Conservation (phyloP, 2,329 filamentous ascomycete genomes). For the Apiospora saccharicola region DNA sequence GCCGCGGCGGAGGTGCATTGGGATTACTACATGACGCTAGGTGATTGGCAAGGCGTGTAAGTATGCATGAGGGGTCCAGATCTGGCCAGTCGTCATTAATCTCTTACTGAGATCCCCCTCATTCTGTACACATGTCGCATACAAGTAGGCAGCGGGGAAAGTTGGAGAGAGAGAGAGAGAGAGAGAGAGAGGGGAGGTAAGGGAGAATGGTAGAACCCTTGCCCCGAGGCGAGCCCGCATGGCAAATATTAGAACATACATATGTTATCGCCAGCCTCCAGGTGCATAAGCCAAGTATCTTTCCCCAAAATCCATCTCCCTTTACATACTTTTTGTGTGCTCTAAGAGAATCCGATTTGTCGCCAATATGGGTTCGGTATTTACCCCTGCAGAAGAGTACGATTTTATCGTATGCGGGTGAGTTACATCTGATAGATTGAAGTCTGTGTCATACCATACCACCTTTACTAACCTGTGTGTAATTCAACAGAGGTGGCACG, state of each 20-base stretch:
- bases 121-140: not conserved
- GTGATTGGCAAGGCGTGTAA: not conserved
- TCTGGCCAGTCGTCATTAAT: not conserved
- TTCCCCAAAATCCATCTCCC: not conserved
- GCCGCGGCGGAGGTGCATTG: not conserved
- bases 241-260: not conserved
- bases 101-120: not conserved
- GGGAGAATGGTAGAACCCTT: not conserved
- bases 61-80: not conserved
- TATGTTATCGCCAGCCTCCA: not conserved
- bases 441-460: not conserved
- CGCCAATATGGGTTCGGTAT: constrained; percentile 7
- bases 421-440: constrained; percentile 28
- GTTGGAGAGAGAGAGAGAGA: not conserved
- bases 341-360: not conserved
- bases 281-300: not conserved
- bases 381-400: constrained; percentile 31
- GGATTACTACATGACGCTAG: not conserved
- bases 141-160: not conserved
- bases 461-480: constrained; percentile 11
- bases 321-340: not conserved
- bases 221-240: not conserved
- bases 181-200: not conserved
- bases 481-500: constrained; percentile 43
- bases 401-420: constrained; percentile 47